Evolutionary conservation across 805 yeast species (phyloP), one percentile per base, ranked within the genome.

Genomic region (Starmerella lactis-condensi): DNA sequence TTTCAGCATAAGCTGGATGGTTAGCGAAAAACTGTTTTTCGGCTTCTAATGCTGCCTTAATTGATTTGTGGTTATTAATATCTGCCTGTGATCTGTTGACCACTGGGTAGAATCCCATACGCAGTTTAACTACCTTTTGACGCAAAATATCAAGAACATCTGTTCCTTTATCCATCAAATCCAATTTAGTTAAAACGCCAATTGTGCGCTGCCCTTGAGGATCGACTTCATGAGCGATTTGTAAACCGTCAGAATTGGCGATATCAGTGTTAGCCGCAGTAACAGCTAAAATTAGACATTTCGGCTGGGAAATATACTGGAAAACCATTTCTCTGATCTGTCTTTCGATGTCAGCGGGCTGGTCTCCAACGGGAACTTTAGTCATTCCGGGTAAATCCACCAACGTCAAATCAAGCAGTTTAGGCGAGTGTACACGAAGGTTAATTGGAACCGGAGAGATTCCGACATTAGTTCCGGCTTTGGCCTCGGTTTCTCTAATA

Each of bases 341-440:
- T 42, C 67, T 71, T 60, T 89, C 98, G 43, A 89, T 89, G 55
- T 89, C 98, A 47, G 77, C 75, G 33, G 98, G 98, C 58, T 89
- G 98, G 58, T 89, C 98, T 30, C 98, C 98, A 34, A 89, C 94
- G 4, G 98, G 98, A 23, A 89, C 98, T 53, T 89, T 89, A 24
- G 98, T 89, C 48, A 89, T 67, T 38, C 98, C 98, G 7, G 98
- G 98, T 48, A 89, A 66, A 58, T 89, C 98, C 24, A 89, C 95
- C 46, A 89, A 65, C 6, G 98, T 89, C 52, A 85, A 67, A 13
- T 94, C 83, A 42, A 85, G 63, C 28, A 85, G 96, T 45, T 81
- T 82, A 15, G 98, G 96, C 17, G 94, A 81, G 56, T 67, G 83
- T 38, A 89, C 75, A 53, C 93, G 73, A 51, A 89, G 64, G 56